Evolutionary conservation across 352 stramenopile genomes (phyloP).

Genomic region (Peronospora farinosa): DNA sequence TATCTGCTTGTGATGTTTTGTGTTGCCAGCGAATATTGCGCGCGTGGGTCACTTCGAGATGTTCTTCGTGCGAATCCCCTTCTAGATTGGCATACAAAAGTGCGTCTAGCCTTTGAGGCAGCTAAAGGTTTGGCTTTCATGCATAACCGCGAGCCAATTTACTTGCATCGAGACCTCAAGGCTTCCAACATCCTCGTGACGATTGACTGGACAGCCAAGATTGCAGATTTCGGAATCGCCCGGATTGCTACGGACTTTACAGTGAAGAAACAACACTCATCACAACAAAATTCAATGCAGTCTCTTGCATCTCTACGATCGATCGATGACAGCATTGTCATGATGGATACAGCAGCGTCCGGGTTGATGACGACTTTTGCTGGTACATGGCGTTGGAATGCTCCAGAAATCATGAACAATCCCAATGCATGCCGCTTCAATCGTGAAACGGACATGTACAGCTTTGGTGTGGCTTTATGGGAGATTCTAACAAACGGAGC

Average conservation of each 20-base stretch:
- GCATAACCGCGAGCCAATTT: conserved; percentile 70
- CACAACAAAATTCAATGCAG: conserved; percentile 16
- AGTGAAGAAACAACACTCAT: conserved; percentile 32
- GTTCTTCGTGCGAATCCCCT: conserved; percentile 53
- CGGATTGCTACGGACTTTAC: conserved; percentile 65
- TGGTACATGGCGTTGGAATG: conserved; percentile 71
- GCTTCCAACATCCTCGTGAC: conserved; percentile 72
- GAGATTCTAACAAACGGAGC: conserved; percentile 65
- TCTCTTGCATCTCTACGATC: conserved; percentile 25
- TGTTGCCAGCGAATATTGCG: conserved; percentile 51
- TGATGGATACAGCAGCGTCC: conserved; percentile 27
- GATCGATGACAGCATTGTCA: conserved; percentile 22
- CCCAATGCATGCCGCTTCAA: conserved; percentile 63
- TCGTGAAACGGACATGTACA: conserved; percentile 70
- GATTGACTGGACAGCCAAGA: conserved; percentile 67
- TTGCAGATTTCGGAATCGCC: conserved; percentile 69
- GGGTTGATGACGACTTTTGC: conserved; percentile 57
- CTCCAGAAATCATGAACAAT: conserved; percentile 65
- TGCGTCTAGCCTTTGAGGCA: conserved; percentile 57
- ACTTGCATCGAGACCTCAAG: conserved; percentile 69
- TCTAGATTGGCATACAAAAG: conserved; percentile 63
- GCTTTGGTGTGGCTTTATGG: conserved; percentile 64
- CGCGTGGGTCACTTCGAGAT: conserved; percentile 54
- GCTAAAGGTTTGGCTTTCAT: conserved; percentile 74
- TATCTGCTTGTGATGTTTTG: conserved; percentile 10